phyloP scores from a whole-genome alignment of 2,329 filamentous ascomycete species.

The Colletotrichum destructivum region DNA sequence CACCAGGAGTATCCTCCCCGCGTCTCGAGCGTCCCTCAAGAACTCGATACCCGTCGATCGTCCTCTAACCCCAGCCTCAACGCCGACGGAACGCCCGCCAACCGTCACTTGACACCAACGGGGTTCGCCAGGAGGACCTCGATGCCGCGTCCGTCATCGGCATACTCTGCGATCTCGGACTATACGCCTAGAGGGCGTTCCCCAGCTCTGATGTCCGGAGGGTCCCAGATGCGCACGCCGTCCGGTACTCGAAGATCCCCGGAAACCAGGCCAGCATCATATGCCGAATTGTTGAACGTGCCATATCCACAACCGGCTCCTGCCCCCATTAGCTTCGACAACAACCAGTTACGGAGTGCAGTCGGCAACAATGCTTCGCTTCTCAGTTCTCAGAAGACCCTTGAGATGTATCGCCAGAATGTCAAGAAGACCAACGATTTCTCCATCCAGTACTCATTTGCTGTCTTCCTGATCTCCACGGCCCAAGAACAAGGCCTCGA shows the following conservation, averaged over 20 bases:
- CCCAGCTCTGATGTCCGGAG: conserved; percentile 61
- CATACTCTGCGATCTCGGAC: conserved; percentile 83
- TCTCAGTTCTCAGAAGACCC: conserved; percentile 90
- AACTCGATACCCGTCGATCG: conserved; percentile 56
- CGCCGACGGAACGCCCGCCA: conserved; percentile 64
- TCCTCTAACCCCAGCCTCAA: conserved; percentile 66
- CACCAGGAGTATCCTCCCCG: conserved; percentile 63
- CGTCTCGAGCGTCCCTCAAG: conserved; percentile 60
- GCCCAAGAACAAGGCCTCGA: conserved; percentile 83
- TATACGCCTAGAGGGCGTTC: conserved; percentile 75
- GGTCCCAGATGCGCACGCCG: conserved; percentile 61
- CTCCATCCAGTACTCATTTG: conserved; percentile 95
- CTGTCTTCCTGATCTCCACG: conserved; percentile 91
- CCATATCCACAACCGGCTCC: conserved; percentile 86
- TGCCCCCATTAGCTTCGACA: conserved; percentile 80
- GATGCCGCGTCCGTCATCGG: conserved; percentile 79
- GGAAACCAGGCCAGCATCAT: conserved; percentile 67
- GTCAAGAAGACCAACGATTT: conserved; percentile 97
- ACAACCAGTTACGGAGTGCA: conserved; percentile 82
- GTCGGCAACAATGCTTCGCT: conserved; percentile 93
- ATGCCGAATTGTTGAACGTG: conserved; percentile 73
- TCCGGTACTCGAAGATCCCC: conserved; percentile 69
- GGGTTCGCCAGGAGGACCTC: conserved; percentile 70
- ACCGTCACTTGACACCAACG: conserved; percentile 75
- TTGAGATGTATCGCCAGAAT: conserved; percentile 97